These are phyloP conservation scores for Nicotiana undulata DNA, from an alignment of 257 asterid species.

Conservation along the genomic window DNA sequence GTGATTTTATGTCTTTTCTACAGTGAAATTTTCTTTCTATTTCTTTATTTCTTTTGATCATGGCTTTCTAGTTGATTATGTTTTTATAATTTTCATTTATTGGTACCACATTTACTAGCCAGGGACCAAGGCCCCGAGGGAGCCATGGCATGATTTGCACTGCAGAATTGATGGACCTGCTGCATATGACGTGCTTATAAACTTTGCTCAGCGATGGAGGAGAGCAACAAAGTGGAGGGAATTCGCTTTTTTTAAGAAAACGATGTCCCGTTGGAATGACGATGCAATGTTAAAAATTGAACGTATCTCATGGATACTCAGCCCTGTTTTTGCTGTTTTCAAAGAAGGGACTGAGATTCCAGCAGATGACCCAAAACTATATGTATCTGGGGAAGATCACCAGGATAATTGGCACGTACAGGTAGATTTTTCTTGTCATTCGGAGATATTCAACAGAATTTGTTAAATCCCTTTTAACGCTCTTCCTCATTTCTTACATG, in stretches of 20 bases:
- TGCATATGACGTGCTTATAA: constrained; percentile 90
- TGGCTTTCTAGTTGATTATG: background rate
- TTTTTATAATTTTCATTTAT: background rate
- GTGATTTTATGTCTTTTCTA: background rate
- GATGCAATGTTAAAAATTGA: constrained; percentile 90
- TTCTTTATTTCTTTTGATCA: background rate
- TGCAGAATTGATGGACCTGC: constrained; percentile 91
- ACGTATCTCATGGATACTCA: constrained; percentile 90
- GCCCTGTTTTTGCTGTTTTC: constrained; percentile 48
- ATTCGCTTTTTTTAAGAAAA: constrained; percentile 63
- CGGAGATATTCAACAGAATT: constrained; percentile 5
- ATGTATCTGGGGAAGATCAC: constrained; percentile 45
- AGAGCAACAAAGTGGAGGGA: constrained; percentile 89
- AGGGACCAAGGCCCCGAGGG: constrained; percentile 81
- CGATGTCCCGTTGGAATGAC: constrained; percentile 67
- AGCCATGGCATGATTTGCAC: constrained; percentile 99
- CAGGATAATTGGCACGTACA: constrained; percentile 91
- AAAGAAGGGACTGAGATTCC: constrained; percentile 41
- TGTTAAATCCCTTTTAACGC: constrained; percentile 10
- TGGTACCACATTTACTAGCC: constrained; percentile 22
- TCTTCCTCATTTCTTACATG: constrained; percentile 7
- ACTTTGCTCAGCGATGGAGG: constrained; percentile 98
- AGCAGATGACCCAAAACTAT: constrained; percentile 60
- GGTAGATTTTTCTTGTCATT: constrained; percentile 34
- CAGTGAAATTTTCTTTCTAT: background rate